These are phyloP conservation scores for Saccharomycopsis sp. DNA, from an alignment of 805 yeast species.

Conservation along the genomic window DNA sequence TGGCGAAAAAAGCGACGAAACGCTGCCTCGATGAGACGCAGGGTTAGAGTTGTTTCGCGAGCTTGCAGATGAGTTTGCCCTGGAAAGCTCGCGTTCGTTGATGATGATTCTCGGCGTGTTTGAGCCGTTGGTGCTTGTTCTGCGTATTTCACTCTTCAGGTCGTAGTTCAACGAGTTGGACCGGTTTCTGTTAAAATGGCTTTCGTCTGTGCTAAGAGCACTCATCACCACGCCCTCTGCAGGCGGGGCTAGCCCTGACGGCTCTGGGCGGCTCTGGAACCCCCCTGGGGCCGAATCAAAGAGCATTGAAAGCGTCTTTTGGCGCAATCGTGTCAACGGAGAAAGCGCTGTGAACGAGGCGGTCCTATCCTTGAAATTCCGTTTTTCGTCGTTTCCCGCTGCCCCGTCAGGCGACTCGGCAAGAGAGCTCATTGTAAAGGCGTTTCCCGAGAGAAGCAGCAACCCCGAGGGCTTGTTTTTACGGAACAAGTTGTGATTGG, in stretches of 20 bases:
- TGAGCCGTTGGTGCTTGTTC: neutral
- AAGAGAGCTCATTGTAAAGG: neutral
- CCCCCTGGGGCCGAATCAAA: neutral
- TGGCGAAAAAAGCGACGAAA: neutral
- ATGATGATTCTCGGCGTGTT: neutral
- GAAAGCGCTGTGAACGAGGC: neutral
- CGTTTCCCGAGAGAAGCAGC: neutral
- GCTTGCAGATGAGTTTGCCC: neutral
- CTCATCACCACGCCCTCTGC: neutral
- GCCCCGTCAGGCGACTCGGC: neutral
- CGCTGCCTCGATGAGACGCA: neutral
- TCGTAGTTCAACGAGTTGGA: conserved; percentile 13
- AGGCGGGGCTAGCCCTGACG: neutral
- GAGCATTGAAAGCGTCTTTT: conserved; percentile 8
- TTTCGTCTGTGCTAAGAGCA: neutral
- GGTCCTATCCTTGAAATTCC: neutral
- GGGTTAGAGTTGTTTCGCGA: neutral
- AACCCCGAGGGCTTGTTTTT: neutral
- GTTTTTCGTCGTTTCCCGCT: neutral
- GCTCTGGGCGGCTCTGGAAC: neutral
- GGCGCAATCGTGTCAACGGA: conserved; percentile 10
- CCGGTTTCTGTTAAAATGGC: conserved; percentile 7
- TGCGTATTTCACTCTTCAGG: neutral
- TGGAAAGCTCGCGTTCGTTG: neutral
- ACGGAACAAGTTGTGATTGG: neutral